Percentiles rank a stretch among this genome's conserved stretches.
These are phyloP conservation scores for Aureobasidium sp. DNA, from an alignment of 2,329 filamentous ascomycete genomes.

Conservation along the genomic window DNA sequence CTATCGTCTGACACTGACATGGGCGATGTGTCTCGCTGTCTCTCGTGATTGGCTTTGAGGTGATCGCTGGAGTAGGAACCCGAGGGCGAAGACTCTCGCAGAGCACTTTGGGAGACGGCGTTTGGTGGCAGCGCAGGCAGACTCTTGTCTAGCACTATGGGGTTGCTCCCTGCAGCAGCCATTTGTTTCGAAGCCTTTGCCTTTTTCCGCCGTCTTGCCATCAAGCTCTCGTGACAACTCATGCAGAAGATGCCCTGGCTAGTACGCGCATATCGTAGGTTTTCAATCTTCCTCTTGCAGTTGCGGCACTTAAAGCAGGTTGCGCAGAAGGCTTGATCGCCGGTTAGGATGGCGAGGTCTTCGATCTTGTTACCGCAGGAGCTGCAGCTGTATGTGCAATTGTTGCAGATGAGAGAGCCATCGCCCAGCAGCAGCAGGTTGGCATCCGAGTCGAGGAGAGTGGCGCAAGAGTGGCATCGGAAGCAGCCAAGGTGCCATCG, in stretches of 20 bases:
- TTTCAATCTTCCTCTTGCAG: slow-evolving; percentile 98
- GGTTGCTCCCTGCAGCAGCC: slow-evolving; percentile 21
- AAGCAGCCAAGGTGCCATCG: slow-evolving; percentile 99
- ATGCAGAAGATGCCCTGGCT: slow-evolving; percentile 99
- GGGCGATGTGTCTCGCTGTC: slow-evolving; percentile 26
- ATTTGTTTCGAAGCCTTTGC: slow-evolving; percentile 47
- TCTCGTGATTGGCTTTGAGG: not conserved
- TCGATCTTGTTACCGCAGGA: slow-evolving; percentile 97
- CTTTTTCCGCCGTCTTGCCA: slow-evolving; percentile 85
- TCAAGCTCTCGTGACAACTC: slow-evolving; percentile 94
- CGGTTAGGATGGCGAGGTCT: slow-evolving; percentile 91
- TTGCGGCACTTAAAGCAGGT: slow-evolving; percentile 96
- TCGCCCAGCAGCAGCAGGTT: slow-evolving; percentile 95
- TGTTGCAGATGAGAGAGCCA: slow-evolving; percentile 97
- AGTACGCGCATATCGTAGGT: slow-evolving; percentile 91
- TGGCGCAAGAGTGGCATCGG: slow-evolving; percentile 90
- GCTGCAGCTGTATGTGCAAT: slow-evolving; percentile 98
- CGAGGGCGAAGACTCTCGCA: slow-evolving; percentile 50
- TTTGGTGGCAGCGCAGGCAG: slow-evolving; percentile 81
- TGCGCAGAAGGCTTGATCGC: slow-evolving; percentile 95
- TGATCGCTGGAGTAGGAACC: slow-evolving; percentile 57
- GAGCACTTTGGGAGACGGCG: slow-evolving; percentile 54
- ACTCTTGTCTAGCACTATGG: slow-evolving; percentile 79
- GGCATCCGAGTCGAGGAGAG: slow-evolving; percentile 93
- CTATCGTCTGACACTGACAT: slow-evolving; percentile 22